Base-by-base conservation (phyloP, 2,329 filamentous ascomycete species). In the Diplocarpon rosae region DNA sequence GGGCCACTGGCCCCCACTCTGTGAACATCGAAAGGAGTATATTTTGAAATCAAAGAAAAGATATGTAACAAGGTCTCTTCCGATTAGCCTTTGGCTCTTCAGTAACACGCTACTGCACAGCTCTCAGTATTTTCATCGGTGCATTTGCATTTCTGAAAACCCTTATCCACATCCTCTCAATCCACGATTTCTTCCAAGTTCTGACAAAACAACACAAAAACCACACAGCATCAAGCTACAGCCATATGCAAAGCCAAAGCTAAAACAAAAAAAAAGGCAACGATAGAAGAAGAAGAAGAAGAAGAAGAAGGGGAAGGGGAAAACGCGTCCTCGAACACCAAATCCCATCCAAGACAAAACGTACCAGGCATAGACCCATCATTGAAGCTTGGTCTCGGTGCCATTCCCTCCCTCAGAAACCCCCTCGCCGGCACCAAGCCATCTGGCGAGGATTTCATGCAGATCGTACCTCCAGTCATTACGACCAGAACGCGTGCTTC, bases 391-490 rank as follows among this genome's bases (percentile, higher is more conserved):
- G 78, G 78, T 31, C 78, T 69, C 2, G 77, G 78, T 11, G 73
- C 72, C 58, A 85, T 71, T 45, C 78, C 79, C 38, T 72, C 69
- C 49, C 83, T 73, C 39, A 83, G 65, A 58, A 85, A 85, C 0
- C 78, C 76, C 59, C 52, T 54, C 4, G 58, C 59, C 2, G 81
- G 81, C 15, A 84, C 64, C 42, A 84, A 71, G 0, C 81, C 81
- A 41, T 80, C 70, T 16, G 72, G 69, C n/a, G 78, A 80, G 38
- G 69, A 71, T 56, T 72, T 71, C 81, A 85, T 85, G 62, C 80
- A 85, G 52, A 85, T 85, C 2, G 75, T 78, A 8, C 75, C 75
- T 13, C 75, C 71, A 8, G 81, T 85, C 67, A 84, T 83, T 56
- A 85, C 76, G 30, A 61, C 76, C 47, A 85, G 66, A 9, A 85